phyloP scores from a whole-genome alignment of 2,329 filamentous ascomycete genomes.

The Pezicula carpinea region DNA sequence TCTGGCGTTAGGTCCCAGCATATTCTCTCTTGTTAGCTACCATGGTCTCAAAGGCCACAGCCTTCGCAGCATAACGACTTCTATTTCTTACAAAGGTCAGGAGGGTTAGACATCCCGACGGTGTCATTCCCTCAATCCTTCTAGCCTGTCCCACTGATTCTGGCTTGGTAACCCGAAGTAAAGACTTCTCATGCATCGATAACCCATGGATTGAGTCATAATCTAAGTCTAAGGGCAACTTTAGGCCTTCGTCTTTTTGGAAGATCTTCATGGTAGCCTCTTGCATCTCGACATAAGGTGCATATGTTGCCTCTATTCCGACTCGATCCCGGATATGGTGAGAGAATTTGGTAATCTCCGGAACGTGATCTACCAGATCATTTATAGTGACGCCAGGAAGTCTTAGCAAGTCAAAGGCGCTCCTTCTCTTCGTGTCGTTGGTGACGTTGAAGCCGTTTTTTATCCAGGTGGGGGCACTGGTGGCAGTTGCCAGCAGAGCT shows the following conservation, averaged over 20 bases:
- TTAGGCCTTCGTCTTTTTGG: constrained; percentile 69
- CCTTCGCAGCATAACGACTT: constrained; percentile 12
- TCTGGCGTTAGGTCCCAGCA: background rate
- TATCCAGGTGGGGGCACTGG: constrained; percentile 63
- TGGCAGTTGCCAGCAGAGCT: constrained; percentile 52
- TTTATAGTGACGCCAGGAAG: constrained; percentile 55
- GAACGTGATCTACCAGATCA: constrained; percentile 54
- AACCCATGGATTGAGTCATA: constrained; percentile 71
- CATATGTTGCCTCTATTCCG: constrained; percentile 78
- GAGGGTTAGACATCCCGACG: constrained; percentile 54
- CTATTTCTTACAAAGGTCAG: constrained; percentile 50
- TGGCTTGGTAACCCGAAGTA: constrained; percentile 66
- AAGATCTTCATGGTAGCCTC: constrained; percentile 61
- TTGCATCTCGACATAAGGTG: constrained; percentile 78
- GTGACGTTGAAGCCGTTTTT: constrained; percentile 65
- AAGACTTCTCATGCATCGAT: constrained; percentile 71
- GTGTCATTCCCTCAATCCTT: constrained; percentile 75
- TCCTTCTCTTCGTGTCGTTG: constrained; percentile 60
- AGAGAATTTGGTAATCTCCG: constrained; percentile 48
- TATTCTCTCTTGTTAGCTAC: constrained; percentile 9
- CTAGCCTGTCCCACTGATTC: constrained; percentile 87
- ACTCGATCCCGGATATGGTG: constrained; percentile 63
- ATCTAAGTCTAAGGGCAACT: constrained; percentile 69
- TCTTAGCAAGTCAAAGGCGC: constrained; percentile 75
- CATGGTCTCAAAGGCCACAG: constrained; percentile 14